Evolutionary conservation across 1,284 basidiomycete genomes (phyloP).

Genomic region (Inonotus obliquus): DNA sequence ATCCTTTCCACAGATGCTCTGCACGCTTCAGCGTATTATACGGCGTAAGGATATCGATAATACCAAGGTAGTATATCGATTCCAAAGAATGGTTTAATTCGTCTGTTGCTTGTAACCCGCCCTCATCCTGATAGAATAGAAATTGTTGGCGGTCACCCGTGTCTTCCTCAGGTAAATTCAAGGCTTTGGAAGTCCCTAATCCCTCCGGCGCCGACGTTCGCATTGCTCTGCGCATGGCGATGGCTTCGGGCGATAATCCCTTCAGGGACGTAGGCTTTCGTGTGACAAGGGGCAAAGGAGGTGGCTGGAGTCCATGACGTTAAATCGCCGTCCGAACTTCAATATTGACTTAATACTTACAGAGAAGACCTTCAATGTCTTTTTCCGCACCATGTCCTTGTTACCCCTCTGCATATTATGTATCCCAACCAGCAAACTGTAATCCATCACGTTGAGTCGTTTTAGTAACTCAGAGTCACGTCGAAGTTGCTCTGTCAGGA

Average conservation of each 20-base stretch:
- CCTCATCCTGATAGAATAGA: constrained; percentile 96
- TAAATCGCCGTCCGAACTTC: neutral
- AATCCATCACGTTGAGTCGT: constrained; percentile 90
- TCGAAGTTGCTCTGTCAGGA: constrained; percentile 86
- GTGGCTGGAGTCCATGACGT: constrained; percentile 36
- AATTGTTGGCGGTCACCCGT: constrained; percentile 79
- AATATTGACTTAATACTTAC: constrained; percentile 39
- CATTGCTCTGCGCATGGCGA: constrained; percentile 82
- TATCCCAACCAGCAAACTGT: constrained; percentile 90
- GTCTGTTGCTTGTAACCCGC: constrained; percentile 87
- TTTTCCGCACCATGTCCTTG: constrained; percentile 84
- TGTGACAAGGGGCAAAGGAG: constrained; percentile 51
- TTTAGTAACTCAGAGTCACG: constrained; percentile 86
- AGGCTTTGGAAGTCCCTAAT: constrained; percentile 50
- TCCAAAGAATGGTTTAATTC: constrained; percentile 73
- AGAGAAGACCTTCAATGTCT: constrained; percentile 89
- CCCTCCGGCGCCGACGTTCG: constrained; percentile 78
- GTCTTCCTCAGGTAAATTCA: constrained; percentile 67
- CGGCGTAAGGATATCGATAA: constrained; percentile 94
- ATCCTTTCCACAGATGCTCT: constrained; percentile 91
- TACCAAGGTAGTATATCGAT: constrained; percentile 89
- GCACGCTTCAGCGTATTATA: constrained; percentile 77
- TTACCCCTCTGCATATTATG: constrained; percentile 92
- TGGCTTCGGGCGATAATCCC: constrained; percentile 65
- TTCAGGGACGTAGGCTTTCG: constrained; percentile 56